A percentile compares a stretch with the other conserved stretches of the same genome.
Evolutionary conservation across 495 filamentous ascomycete genomes (phyloP).

Genomic region (Xylaria castorea): DNA sequence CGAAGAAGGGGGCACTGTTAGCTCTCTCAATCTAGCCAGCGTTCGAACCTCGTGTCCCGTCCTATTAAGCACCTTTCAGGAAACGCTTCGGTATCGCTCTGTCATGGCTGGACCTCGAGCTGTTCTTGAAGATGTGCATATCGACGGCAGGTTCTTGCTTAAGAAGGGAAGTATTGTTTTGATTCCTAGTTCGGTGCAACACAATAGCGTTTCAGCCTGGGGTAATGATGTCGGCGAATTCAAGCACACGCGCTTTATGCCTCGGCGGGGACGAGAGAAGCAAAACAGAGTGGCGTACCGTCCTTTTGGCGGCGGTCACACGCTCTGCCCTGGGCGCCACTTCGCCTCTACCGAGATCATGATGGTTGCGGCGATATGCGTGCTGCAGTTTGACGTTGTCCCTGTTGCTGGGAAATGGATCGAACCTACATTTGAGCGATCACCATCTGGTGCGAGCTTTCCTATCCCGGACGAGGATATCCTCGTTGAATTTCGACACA

Average conservation of each 20-base stretch:
- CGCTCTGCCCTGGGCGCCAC: not conserved
- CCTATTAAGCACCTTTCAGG: constrained; percentile 34
- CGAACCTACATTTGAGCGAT: not conserved
- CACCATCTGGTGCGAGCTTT: not conserved
- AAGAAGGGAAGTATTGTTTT: not conserved
- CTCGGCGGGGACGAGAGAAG: not conserved
- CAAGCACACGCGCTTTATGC: not conserved
- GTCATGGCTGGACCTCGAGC: not conserved
- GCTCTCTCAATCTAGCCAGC: constrained; percentile 10
- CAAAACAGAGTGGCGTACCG: not conserved
- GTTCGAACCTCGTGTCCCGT: constrained; percentile 27
- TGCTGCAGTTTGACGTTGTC: not conserved
- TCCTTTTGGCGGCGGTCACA: not conserved
- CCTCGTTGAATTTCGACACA: not conserved
- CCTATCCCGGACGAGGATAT: not conserved
- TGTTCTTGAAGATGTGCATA: not conserved
- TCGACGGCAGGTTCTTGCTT: too few species aligned
- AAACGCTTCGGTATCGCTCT: constrained; percentile 28
- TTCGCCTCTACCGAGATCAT: not conserved
- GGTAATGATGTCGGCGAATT: not conserved
- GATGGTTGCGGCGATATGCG: not conserved
- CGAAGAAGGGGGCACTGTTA: too few species aligned
- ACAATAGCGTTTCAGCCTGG: not conserved
- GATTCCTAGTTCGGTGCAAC: not conserved
- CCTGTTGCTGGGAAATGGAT: not conserved